Conservation (phyloP, 495 filamentous ascomycete genomes). For the Lophiotrema nucula region DNA sequence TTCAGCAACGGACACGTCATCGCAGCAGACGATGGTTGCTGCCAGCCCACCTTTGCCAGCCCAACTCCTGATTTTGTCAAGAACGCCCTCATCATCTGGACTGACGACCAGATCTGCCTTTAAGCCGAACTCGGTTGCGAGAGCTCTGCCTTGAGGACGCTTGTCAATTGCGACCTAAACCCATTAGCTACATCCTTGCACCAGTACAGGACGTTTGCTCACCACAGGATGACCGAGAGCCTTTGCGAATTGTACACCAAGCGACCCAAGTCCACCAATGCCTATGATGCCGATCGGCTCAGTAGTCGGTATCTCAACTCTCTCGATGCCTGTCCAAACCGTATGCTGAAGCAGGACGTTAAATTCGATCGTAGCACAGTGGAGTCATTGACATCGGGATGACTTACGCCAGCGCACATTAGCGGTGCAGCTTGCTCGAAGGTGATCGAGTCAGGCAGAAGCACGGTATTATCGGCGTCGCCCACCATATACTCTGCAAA, state of each 20-base stretch:
- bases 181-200: too few relatives aligned
- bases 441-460: slow-evolving; percentile 4
- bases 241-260: slow-evolving; percentile 81
- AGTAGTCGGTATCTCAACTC: background rate
- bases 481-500: slow-evolving; percentile 42
- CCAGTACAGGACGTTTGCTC: too few relatives aligned
- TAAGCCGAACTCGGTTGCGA: slow-evolving; percentile 1
- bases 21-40: slow-evolving; percentile 8
- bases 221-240: slow-evolving; percentile 79
- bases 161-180: slow-evolving; percentile 72
- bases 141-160: slow-evolving; percentile 9
- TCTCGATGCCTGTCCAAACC: slow-evolving; percentile 9
- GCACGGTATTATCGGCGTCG: slow-evolving; percentile 32
- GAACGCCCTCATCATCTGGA: slow-evolving; percentile 1
- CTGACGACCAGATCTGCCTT: slow-evolving; percentile 19
- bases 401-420: slow-evolving; percentile 40
- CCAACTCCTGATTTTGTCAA: slow-evolving; percentile 7
- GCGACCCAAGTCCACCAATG: slow-evolving; percentile 63
- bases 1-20: slow-evolving; percentile 1
- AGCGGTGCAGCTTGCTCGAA: slow-evolving; percentile 19
- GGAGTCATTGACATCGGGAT: background rate
- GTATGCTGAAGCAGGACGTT: background rate
- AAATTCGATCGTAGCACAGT: background rate
- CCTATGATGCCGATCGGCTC: slow-evolving; percentile 17
- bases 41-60: slow-evolving; percentile 11